Base-by-base conservation (phyloP, 352 stramenopile species). In the Hyaloperonospora arabidopsidis region DNA sequence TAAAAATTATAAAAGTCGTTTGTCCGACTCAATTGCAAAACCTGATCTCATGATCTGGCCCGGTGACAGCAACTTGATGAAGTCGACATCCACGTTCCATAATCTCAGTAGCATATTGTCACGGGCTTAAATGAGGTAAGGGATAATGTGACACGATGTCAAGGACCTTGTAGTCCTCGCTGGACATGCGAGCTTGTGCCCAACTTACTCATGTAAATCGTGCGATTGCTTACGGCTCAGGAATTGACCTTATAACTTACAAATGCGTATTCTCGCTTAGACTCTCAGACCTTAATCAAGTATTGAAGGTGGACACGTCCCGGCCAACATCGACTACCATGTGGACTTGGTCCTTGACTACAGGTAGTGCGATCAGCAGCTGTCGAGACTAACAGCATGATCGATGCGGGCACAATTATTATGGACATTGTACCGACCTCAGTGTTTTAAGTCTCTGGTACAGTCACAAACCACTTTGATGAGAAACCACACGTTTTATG, bases 401-500 rank as follows among this genome's bases (percentile, higher is more conserved):
- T 98, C 66, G 99, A 99, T 60, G 96, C 98, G 76, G 96, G 96
- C 39, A 95, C 96, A 67, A 95, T 99, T 39, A 94, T 99, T 64
- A 82, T 99, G 32, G 89, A 98, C 60, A 96, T 94, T 6, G 95
- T 96, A 64, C 69, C 95, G 21, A 91, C 98, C 36, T 70, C 96
- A 7, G 76, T 97, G 23, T 72, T 93, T 23, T 90, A 94, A 61
- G 95, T 93, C 36, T 97, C 95, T 32, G 15, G 92, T 95, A 68
- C 93, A 97, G 57, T 89, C 91, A 57, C 95, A 98, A 64, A 99
- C 99, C 29, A 86, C 97, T 8, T 4, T 32, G 15, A 93, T 95
- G 69, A 59, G 95, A 98, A 64, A 99, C 98, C 29, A 87, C 97
- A 44, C 96, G 98, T 71, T 99, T 98, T 72, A 96, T 96, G 0